Base-by-base conservation (phyloP, 495 filamentous ascomycete species). In the Umbilicaria muhlenbergii region DNA sequence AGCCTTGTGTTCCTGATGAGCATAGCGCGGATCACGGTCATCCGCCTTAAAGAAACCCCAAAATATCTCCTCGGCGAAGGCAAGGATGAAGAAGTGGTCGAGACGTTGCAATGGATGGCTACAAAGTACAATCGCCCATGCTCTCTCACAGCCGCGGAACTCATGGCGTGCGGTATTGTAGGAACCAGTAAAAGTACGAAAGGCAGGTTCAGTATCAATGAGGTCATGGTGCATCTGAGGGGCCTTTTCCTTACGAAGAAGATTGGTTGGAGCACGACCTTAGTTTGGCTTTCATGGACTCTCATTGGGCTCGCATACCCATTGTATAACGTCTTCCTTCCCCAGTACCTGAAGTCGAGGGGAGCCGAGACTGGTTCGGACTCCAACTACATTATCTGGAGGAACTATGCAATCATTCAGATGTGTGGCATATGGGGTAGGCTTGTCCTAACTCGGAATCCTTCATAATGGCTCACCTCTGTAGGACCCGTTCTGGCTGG, bases 271-370 rank as follows among this genome's bases (percentile, higher is more conserved):
- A 78, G 72, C 0, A 85, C 80, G 0, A 42, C 60, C 2, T 56
- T 86, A 47, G 74, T 84, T 37, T 82, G 79, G 77, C 48, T 80
- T 11, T 77, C 71, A 0, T 83, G 80, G 80, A 63, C 73, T n/a
- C 58, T 83, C 11, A 77, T 83, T 40, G 80, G 78, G 5, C 66
- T 83, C 15, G 76, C 73, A 16, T 81, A 81, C 49, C 78, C 78
- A 1, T 59, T 84, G 1, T 83, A 79, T 60, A 78, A 80, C 47
- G 77, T 80, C 40, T 84, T 81, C 54, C 55, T 84, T 1, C 73
- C 68, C 2, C 52, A 55, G 12, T 73, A 73, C 39, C 60, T 73
- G n/a, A 43, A 50, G 11, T 59, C 61, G 7, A 63, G 68, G 12
- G 69, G 71, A 34, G 68, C 69, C 5, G 39, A 55, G 0, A 60